Base-by-base conservation (phyloP, 2,329 filamentous ascomycete species). In the Dendrostoma leiphaemia region DNA sequence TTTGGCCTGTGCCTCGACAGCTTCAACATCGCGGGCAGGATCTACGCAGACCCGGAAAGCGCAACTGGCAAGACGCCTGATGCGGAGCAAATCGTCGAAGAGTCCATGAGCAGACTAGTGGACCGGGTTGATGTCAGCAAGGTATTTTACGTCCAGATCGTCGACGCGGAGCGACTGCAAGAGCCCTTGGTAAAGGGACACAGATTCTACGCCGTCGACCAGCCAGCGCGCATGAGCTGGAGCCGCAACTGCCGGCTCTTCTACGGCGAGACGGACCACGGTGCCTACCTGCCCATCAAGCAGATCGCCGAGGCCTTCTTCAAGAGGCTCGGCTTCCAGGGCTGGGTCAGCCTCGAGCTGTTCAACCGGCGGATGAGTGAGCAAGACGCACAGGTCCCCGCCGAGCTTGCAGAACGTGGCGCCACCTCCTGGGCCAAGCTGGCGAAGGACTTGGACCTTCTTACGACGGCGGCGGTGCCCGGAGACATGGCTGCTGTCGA, bases 1-100 rank as follows among this genome's bases (percentile, higher is more conserved):
- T 90, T 92, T 64, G 89, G 89, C 7, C 73, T 91, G 37, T 91
- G 88, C 64, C 75, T 92, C 23, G 89, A 92, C 68, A 90, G 85
- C 0, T 92, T 90, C 72, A 90, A 92, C 68, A 87, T 92, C 56
- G 82, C 87, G 0, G 88, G 82, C 0, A 73, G 84, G 6, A 81
- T 90, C 56, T 92, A 82, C 60, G 89, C 85, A 0, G 88, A 92
- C 62, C 89, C 88, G 0, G 69, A 81, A 0, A 68, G 76, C 0
- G 59, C 71, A 0, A 73, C 73, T 0, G 82, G 86, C 3, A 76
- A 76, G 60, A 81, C 73, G 0, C 59, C 69, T 0, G 74, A 82
- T 56, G 85, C 82, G 7, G 81, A 87, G 2, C 69, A 72, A 5
- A 79, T 76, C 0, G 75, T 88, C 1, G 66, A 69, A 7, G 71